Base-by-base conservation (phyloP, 257 asterid genomes). In the Galeopsis tetrahit region DNA sequence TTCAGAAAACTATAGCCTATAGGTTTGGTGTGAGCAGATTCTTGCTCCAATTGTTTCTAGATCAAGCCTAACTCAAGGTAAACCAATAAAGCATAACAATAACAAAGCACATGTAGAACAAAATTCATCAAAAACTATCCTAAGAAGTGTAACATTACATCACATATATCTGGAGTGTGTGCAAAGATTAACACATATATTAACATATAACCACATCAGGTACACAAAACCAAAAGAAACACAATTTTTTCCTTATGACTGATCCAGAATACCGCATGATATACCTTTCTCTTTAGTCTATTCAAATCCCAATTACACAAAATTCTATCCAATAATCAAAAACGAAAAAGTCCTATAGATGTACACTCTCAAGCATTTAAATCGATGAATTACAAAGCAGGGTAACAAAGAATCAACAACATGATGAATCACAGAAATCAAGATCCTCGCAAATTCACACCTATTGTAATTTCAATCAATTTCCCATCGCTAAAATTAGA, bases 391-490 rank as follows among this genome's bases (percentile, higher is more conserved):
- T 9, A 52, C 13, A 52, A 7, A 52, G 33, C 11, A 52, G 33
- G 3, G 2, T 52, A 52, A 52, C 53, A 53, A 34, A 34, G 31
- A 58, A 31, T 10, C 6, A 57, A 57, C 40, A 57, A 9, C 39
- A 31, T 33, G 7, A 33, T 0, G n/a, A 39, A 60, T 10, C 52
- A 57, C 5, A 66, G 15, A 58, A 53, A 57, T 9, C 58, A 69
- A 66, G 44, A 70, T 34, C 38, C 58, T 64, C 52, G 10, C 10
- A 72, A 69, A 69, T 46, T 7, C 21, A 46, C 68, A 55, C 43
- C 75, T 17, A 10, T 32, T 17, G 28, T 49, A 65, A 56, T 17
- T 51, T 44, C 34, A 15, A 7, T 40, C 6, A 28, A 72, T n/a
- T 51, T 38, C 36, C 63, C 42, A 63, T 10, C 13, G 53, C 66